A percentile compares a stretch with the other conserved stretches of the same genome.
phyloP scores from a whole-genome alignment of 2,329 filamentous ascomycete genomes.

The Aspergillus tamarii region DNA sequence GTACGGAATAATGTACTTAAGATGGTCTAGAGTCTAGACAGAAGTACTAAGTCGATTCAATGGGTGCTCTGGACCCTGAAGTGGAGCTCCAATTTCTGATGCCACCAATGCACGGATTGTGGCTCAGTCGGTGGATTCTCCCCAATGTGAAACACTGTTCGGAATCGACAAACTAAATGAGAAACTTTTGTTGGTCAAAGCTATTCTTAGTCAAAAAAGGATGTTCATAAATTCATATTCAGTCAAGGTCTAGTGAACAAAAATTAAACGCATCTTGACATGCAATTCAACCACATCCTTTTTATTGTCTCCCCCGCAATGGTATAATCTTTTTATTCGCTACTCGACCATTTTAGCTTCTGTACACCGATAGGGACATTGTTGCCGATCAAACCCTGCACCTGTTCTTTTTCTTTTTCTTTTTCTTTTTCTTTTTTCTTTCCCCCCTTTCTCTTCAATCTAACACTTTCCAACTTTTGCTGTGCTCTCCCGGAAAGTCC shows the following conservation, averaged over 20 bases:
- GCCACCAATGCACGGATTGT: background rate
- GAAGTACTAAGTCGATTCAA: background rate
- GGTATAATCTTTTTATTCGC: background rate
- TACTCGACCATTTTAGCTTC: background rate
- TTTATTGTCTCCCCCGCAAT: conserved; percentile 14
- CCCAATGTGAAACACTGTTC: background rate
- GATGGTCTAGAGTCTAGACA: background rate
- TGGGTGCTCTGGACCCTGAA: conserved; percentile 1
- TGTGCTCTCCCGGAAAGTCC: background rate
- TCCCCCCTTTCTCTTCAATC: background rate
- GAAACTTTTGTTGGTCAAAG: conserved; percentile 2
- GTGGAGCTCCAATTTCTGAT: background rate
- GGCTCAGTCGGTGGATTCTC: conserved; percentile 1
- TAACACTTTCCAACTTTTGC: background rate
- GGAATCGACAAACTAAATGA: background rate
- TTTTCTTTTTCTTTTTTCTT: conserved; percentile 6
- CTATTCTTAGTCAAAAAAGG: conserved; percentile 1
- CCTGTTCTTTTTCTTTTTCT: conserved; percentile 2
- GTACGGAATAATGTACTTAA: background rate
- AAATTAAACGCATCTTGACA: background rate
- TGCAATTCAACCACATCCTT: background rate
- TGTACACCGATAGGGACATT: background rate
- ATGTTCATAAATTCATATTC: background rate
- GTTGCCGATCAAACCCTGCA: conserved; percentile 11
- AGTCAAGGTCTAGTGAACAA: background rate